Percentiles rank a stretch among this genome's conserved stretches.
Evolutionary conservation across 768 basidiomycete species (phyloP).

Genomic region (Rhizopogon vinicolor): DNA sequence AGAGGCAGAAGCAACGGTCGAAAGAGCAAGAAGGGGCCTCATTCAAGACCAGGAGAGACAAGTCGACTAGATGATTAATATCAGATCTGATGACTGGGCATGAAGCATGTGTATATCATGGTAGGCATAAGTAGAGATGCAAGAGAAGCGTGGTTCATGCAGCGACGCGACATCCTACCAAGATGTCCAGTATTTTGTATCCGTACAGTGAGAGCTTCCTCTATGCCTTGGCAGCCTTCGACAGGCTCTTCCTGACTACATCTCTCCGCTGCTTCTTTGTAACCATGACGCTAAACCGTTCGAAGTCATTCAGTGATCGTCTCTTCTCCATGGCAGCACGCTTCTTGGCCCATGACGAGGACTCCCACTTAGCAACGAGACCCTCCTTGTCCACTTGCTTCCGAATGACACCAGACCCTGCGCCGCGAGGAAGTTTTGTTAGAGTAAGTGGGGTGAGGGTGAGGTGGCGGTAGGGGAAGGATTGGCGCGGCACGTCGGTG

Average conservation of each 20-base stretch:
- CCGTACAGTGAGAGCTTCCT: constrained; percentile 1
- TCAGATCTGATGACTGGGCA: not conserved
- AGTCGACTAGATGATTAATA: not conserved
- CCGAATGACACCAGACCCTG: constrained; percentile 76
- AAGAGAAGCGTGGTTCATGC: constrained; percentile 7
- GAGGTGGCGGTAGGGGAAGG: constrained; percentile 89
- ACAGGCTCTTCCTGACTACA: constrained; percentile 63
- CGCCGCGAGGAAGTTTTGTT: constrained; percentile 80
- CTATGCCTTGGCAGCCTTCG: constrained; percentile 51
- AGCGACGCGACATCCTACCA: constrained; percentile 4
- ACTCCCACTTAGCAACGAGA: constrained; percentile 83
- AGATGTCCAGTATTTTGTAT: not conserved
- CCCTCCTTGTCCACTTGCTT: constrained; percentile 87
- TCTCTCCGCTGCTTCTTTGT: constrained; percentile 88
- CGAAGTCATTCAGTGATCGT: constrained; percentile 83
- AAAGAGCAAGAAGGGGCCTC: constrained; percentile 29
- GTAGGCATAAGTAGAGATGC: constrained; percentile 16
- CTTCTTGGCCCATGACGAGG: constrained; percentile 85
- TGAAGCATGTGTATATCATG: constrained; percentile 17
- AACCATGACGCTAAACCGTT: constrained; percentile 83
- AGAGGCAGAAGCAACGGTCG: constrained; percentile 51
- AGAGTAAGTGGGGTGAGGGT: constrained; percentile 85
- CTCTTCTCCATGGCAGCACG: constrained; percentile 70
- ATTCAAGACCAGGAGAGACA: not conserved
- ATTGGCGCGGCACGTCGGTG: constrained; percentile 88